phyloP scores from a whole-genome alignment of 768 basidiomycete species.

The Boletus tomentosulus region DNA sequence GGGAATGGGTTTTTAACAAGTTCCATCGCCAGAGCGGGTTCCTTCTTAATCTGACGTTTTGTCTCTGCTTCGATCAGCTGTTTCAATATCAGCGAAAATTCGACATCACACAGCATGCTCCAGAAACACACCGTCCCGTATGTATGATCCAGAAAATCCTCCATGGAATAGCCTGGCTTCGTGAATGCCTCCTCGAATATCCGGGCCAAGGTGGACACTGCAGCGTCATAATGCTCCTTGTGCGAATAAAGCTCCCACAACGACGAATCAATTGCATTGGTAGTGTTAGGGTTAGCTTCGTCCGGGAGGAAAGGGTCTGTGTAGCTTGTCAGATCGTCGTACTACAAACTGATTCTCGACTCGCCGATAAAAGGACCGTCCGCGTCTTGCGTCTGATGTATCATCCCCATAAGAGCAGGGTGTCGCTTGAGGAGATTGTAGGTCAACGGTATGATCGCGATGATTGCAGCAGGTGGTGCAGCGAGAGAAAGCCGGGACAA shows the following conservation, averaged over 20 bases:
- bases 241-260: constrained; percentile 90
- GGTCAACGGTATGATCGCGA: constrained; percentile 88
- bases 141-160: constrained; percentile 95
- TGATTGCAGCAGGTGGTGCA: constrained; percentile 86
- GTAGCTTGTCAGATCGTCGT: constrained; percentile 1
- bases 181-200: constrained; percentile 91
- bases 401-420: constrained; percentile 89
- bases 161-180: constrained; percentile 86
- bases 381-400: constrained; percentile 59
- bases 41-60: constrained; percentile 74
- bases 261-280: constrained; percentile 80
- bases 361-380: constrained; percentile 34
- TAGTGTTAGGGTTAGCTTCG: constrained; percentile 71
- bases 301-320: constrained; percentile 65
- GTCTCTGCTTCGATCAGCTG: constrained; percentile 87
- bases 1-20: constrained; percentile 30
- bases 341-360: constrained; percentile 1
- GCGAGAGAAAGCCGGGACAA: constrained; percentile 77
- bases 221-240: constrained; percentile 75
- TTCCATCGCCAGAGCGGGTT: constrained; percentile 56
- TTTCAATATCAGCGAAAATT: not conserved
- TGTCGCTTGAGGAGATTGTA: constrained; percentile 94
- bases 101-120: not conserved
- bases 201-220: constrained; percentile 81
- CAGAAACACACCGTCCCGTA: constrained; percentile 64